Percentiles rank a stretch among this genome's conserved stretches.
These are phyloP conservation scores for Magnaporthiopsis poae DNA, from an alignment of 2,329 filamentous ascomycete species.

Conservation along the genomic window DNA sequence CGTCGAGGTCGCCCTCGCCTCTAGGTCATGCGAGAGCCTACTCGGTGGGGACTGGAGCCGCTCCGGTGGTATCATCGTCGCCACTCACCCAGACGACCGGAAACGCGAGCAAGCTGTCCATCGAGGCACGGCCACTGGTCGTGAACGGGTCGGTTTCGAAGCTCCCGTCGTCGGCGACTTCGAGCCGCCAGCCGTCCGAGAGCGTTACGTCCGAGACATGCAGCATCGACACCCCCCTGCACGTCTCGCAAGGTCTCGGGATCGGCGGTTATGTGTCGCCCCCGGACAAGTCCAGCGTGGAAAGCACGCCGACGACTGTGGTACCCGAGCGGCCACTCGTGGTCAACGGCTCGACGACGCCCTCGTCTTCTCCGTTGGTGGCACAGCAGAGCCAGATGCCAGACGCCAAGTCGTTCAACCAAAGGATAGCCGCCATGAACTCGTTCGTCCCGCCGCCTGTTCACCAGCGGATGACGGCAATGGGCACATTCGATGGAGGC, in stretches of 20 bases:
- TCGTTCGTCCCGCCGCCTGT: slow-evolving; percentile 15
- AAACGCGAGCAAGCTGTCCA: slow-evolving; percentile 21
- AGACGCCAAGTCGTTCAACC: slow-evolving; percentile 20
- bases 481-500: background rate
- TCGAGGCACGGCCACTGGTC: slow-evolving; percentile 28
- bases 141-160: slow-evolving; percentile 32
- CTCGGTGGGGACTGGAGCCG: slow-evolving; percentile 30
- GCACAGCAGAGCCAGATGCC: background rate
- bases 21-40: slow-evolving; percentile 39
- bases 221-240: slow-evolving; percentile 27
- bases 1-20: slow-evolving; percentile 48
- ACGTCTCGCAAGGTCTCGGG: slow-evolving; percentile 25
- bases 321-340: slow-evolving; percentile 37
- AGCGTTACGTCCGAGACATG: slow-evolving; percentile 18
- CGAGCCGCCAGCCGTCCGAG: slow-evolving; percentile 22
- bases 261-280: slow-evolving; percentile 14
- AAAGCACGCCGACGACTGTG: background rate
- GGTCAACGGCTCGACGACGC: slow-evolving; percentile 35
- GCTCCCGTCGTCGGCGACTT: slow-evolving; percentile 16
- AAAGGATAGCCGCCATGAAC: slow-evolving; percentile 21
- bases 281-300: slow-evolving; percentile 1
- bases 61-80: slow-evolving; percentile 27
- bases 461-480: background rate
- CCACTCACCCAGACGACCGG: slow-evolving; percentile 24
- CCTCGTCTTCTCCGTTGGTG: slow-evolving; percentile 11